Evolutionary conservation across 495 filamentous ascomycete genomes (phyloP).

Genomic region (Aspergillus taichungensis): DNA sequence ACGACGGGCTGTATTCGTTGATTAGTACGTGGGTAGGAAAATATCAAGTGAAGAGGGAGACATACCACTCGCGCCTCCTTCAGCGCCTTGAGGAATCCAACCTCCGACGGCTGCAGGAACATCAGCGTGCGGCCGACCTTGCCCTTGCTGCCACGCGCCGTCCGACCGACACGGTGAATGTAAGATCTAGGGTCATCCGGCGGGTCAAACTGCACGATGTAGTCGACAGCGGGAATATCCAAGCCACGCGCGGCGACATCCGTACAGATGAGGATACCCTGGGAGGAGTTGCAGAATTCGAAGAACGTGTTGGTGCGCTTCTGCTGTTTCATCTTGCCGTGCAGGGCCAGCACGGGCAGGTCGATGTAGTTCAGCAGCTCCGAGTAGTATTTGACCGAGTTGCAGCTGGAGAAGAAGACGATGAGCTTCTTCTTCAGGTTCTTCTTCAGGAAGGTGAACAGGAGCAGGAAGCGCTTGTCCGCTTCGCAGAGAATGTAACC

Average conservation of each 20-base stretch:
- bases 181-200: conserved; percentile 88
- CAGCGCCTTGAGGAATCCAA: conserved; percentile 85
- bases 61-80: conserved; percentile 70
- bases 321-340: conserved; percentile 96
- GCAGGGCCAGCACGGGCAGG: conserved; percentile 64
- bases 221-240: conserved; percentile 91
- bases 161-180: conserved; percentile 94
- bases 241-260: conserved; percentile 92
- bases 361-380: conserved; percentile 96
- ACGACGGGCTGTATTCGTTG: conserved; percentile 54
- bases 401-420: conserved; percentile 92
- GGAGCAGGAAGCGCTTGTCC: conserved; percentile 85
- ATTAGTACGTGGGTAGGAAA: neutral
- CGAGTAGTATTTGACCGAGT: conserved; percentile 87
- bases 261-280: conserved; percentile 88
- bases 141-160: conserved; percentile 74
- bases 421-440: conserved; percentile 92
- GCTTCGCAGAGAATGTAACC: conserved; percentile 90
- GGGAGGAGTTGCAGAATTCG: conserved; percentile 90
- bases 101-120: conserved; percentile 86
- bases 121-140: conserved; percentile 71
- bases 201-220: conserved; percentile 93
- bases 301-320: conserved; percentile 97
- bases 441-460: conserved; percentile 93
- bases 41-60: no score